Conservation (phyloP, 768 basidiomycete species). For the Hypholoma fasciculare region DNA sequence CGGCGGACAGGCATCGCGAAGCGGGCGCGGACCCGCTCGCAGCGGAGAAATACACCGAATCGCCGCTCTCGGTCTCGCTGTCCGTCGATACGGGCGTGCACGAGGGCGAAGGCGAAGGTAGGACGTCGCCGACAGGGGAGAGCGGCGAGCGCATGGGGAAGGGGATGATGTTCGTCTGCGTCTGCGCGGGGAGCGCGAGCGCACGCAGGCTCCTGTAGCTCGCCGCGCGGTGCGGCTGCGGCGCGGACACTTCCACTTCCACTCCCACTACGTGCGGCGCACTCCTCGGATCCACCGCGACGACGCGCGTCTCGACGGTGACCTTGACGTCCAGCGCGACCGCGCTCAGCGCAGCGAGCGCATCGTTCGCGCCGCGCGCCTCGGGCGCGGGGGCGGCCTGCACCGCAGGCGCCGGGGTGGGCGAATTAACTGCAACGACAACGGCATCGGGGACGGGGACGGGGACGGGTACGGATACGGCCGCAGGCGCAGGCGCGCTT, state of each 20-base stretch:
- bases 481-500: not conserved
- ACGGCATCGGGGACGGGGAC: too few relatives aligned
- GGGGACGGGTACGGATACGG: not conserved
- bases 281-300: not conserved
- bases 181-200: not conserved
- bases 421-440: too few relatives aligned
- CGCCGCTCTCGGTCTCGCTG: not conserved
- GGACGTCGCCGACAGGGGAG: not conserved
- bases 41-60: not conserved
- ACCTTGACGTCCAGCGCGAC: not conserved
- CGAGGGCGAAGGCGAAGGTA: not conserved
- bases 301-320: not conserved
- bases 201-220: not conserved
- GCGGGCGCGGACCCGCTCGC: not conserved
- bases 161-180: slow-evolving; percentile 10
- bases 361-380: not conserved
- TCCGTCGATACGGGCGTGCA: not conserved
- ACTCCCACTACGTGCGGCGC: too few relatives aligned
- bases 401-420: too few relatives aligned
- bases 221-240: not conserved
- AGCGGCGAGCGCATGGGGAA: slow-evolving; percentile 10
- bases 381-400: too few relatives aligned
- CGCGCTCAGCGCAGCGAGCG: not conserved
- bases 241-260: not conserved
- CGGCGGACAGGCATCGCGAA: not conserved